These are phyloP conservation scores for Didymella arachidicola DNA, from an alignment of 2,329 filamentous ascomycete species.

Conservation along the genomic window DNA sequence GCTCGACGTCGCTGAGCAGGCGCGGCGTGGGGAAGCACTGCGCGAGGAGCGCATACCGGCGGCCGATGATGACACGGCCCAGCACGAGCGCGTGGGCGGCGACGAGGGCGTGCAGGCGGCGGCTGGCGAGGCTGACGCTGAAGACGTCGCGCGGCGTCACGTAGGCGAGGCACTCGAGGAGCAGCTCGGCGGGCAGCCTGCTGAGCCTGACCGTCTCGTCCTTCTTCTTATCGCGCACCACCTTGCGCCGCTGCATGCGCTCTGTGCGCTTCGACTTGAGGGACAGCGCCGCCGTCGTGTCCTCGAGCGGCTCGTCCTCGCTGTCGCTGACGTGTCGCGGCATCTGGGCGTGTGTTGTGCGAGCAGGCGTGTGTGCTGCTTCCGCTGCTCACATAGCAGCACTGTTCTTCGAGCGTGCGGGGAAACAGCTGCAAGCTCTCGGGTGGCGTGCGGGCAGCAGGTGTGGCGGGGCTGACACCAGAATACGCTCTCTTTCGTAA, in stretches of 20 bases:
- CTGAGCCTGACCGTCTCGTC: slow-evolving; percentile 50
- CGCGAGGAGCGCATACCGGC: slow-evolving; percentile 60
- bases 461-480: too few relatives aligned
- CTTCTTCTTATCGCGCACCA: slow-evolving; percentile 37
- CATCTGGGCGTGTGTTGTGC: slow-evolving; percentile 23
- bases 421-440: neutral
- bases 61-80: slow-evolving; percentile 53
- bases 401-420: neutral
- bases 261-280: slow-evolving; percentile 63
- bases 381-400: neutral
- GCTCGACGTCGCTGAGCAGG: slow-evolving; percentile 53
- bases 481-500: too few relatives aligned
- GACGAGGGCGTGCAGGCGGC: slow-evolving; percentile 56
- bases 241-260: slow-evolving; percentile 55
- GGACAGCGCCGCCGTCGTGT: slow-evolving; percentile 58
- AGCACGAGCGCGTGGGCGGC: slow-evolving; percentile 55
- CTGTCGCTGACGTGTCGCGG: slow-evolving; percentile 31
- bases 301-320: slow-evolving; percentile 58
- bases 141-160: slow-evolving; percentile 62
- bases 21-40: slow-evolving; percentile 62
- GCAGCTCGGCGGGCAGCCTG: slow-evolving; percentile 62
- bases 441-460: slow-evolving; percentile 1
- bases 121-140: slow-evolving; percentile 55
- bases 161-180: slow-evolving; percentile 58
- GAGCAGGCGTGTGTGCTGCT: too few relatives aligned